Evolutionary conservation across 208 protist species (phyloP).

Genomic region (Trypanosoma brucei): DNA sequence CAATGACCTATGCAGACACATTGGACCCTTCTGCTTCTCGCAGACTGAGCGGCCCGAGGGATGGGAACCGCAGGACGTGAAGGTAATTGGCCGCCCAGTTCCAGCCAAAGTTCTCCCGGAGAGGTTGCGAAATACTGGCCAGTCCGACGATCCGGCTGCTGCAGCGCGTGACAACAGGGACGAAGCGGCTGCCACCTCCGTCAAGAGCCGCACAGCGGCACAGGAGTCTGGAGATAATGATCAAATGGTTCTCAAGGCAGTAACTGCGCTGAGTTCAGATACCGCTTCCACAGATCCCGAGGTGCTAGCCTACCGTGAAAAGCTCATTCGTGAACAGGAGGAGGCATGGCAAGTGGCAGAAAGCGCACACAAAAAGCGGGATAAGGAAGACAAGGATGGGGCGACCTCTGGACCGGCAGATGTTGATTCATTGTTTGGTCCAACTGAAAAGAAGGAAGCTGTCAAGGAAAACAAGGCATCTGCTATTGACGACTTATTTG

Average conservation of each 20-base stretch:
- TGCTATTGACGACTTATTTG: background rate
- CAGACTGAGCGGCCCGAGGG: constrained; percentile 81
- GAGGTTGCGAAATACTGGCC: background rate
- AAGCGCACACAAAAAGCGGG: constrained; percentile 8
- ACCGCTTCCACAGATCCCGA: constrained; percentile 44
- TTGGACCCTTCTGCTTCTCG: constrained; percentile 83
- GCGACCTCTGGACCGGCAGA: background rate
- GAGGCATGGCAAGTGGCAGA: constrained; percentile 55
- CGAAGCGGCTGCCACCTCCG: no score
- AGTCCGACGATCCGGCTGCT: background rate
- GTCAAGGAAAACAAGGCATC: background rate
- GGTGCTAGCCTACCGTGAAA: constrained; percentile 42
- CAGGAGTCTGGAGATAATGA: background rate
- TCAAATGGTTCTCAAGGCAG: constrained; percentile 42
- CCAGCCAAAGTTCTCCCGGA: constrained; percentile 57
- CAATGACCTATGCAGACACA: constrained; percentile 67
- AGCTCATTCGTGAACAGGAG: constrained; percentile 72
- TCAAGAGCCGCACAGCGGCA: no score
- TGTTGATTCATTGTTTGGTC: background rate
- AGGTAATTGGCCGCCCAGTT: constrained; percentile 54
- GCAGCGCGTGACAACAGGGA: background rate
- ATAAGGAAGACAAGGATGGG: constrained; percentile 1
- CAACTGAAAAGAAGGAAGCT: background rate
- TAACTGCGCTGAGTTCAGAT: constrained; percentile 53
- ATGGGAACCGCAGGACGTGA: constrained; percentile 88